Conservation (phyloP, 176 grass and related monocot species). For the barley (Hordeum vulgare) region DNA sequence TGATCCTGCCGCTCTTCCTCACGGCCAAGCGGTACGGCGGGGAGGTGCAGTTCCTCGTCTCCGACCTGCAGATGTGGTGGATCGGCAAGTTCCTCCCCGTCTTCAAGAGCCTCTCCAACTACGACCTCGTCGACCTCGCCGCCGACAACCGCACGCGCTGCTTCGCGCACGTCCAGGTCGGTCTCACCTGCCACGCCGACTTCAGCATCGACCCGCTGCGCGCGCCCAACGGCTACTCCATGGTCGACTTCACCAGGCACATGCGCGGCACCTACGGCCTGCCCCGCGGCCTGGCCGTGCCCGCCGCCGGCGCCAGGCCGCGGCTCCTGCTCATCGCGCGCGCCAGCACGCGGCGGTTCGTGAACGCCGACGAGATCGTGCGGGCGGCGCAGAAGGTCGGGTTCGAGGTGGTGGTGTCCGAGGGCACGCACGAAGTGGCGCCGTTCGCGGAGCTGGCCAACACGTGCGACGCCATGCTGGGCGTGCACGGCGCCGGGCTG, state of each 20-base stretch:
- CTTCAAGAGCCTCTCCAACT: constrained; percentile 59
- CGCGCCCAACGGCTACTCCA: constrained; percentile 53
- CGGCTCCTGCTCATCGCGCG: constrained; percentile 54
- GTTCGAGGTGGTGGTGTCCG: constrained; percentile 62
- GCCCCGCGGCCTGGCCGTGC: constrained; percentile 15
- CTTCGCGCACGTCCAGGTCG: constrained; percentile 58
- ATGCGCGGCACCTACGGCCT: constrained; percentile 44
- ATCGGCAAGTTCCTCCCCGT: constrained; percentile 58
- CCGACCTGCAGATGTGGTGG: constrained; percentile 55
- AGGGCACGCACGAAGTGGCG: constrained; percentile 46
- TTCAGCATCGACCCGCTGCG: constrained; percentile 69
- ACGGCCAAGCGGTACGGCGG: constrained; percentile 57
- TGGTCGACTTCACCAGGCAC: constrained; percentile 57
- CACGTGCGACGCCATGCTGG: constrained; percentile 56
- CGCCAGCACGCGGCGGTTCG: constrained; percentile 46
- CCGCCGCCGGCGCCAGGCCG: background rate
- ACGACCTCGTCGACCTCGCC: constrained; percentile 59
- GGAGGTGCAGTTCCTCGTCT: constrained; percentile 67
- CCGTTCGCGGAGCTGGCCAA: constrained; percentile 56
- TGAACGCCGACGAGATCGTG: constrained; percentile 55
- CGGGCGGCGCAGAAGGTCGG: constrained; percentile 31
- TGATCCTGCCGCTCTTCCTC: constrained; percentile 87
- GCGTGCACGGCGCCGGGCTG: constrained; percentile 80
- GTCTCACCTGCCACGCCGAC: constrained; percentile 72
- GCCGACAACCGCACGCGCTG: constrained; percentile 52